Percentiles rank a stretch among this genome's conserved stretches.
Conservation (phyloP, 768 basidiomycete genomes). For the Suillus variegatus region DNA sequence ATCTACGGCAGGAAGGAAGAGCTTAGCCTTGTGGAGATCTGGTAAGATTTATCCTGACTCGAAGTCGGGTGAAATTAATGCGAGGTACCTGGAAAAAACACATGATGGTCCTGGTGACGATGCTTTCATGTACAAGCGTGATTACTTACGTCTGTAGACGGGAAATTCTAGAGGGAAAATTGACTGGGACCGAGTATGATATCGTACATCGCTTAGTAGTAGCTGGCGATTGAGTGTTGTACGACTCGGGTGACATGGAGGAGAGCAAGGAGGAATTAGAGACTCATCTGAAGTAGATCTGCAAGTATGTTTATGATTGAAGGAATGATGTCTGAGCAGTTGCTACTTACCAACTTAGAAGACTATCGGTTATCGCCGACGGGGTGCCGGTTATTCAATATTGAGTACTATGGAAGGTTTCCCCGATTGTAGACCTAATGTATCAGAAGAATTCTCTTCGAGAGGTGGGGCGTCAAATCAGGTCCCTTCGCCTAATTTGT, state of each 20-base stretch:
- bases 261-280: neutral
- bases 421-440: neutral
- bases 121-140: neutral
- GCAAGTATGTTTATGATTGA: slow-evolving; percentile 2
- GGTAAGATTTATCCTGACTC: slow-evolving; percentile 1
- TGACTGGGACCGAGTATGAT: neutral
- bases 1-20: slow-evolving; percentile 6
- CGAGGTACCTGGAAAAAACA: slow-evolving; percentile 4
- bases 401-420: neutral
- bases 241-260: neutral
- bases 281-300: neutral
- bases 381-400: neutral
- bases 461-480: no score
- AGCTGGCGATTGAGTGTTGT: no score
- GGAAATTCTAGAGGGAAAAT: neutral
- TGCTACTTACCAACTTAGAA: slow-evolving; percentile 4
- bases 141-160: neutral
- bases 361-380: slow-evolving; percentile 6
- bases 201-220: no score
- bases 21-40: slow-evolving; percentile 2
- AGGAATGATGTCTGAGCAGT: slow-evolving; percentile 1
- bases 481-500: no score
- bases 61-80: slow-evolving; percentile 5
- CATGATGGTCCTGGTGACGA: neutral
- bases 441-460: slow-evolving; percentile 1